These are phyloP conservation scores for Fusarium praegraminearum DNA, from an alignment of 2,329 filamentous ascomycete genomes.

Conservation along the genomic window DNA sequence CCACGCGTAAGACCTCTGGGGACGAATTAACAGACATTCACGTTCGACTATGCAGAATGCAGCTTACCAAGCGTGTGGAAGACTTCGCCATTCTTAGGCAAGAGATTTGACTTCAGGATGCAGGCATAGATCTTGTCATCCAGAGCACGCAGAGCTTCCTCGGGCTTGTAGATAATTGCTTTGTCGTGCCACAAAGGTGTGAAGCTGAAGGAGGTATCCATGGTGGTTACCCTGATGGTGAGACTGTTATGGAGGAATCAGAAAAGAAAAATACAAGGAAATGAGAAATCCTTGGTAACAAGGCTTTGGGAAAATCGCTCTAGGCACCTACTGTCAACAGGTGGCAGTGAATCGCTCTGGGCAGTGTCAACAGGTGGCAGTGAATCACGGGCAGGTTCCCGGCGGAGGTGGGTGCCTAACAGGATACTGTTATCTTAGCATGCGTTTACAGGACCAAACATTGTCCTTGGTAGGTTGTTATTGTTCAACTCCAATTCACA, in stretches of 20 bases:
- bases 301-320: too few species aligned
- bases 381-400: too few species aligned
- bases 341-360: too few species aligned
- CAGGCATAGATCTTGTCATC: slow-evolving; percentile 6
- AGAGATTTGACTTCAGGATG: not conserved
- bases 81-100: not conserved
- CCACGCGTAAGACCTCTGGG: slow-evolving; percentile 7
- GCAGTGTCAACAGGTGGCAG: too few species aligned
- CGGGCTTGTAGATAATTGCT: slow-evolving; percentile 29
- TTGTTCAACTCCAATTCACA: not conserved
- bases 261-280: too few species aligned
- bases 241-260: too few species aligned
- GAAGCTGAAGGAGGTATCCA: slow-evolving; percentile 45
- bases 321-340: not conserved
- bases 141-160: slow-evolving; percentile 8
- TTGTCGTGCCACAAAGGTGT: slow-evolving; percentile 39
- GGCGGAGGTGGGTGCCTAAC: too few species aligned
- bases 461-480: not conserved
- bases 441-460: not conserved
- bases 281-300: too few species aligned
- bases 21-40: not conserved
- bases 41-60: not conserved
- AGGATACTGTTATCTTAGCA: too few species aligned
- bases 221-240: slow-evolving; percentile 1
- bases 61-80: not conserved